Evolutionary conservation across 2,329 filamentous ascomycete species (phyloP), one percentile per base, ranked within the genome.

Genomic region (Cladosporium phlei): DNA sequence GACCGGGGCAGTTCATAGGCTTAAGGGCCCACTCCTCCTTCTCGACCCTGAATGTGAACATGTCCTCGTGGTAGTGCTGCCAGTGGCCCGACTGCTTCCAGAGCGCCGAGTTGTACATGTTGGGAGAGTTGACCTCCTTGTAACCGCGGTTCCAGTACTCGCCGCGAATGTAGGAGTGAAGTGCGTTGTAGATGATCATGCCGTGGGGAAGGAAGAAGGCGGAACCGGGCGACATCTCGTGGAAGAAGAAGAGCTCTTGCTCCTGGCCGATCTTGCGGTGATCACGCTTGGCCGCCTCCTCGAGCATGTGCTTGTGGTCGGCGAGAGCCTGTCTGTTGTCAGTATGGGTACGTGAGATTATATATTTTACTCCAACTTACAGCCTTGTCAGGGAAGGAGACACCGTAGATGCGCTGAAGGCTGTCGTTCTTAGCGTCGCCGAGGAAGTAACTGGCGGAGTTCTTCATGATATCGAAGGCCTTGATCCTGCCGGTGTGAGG

Each of bases 1-100:
- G 91, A 21, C 89, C 89, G 3, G 93, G 93, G 70, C 93, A 98
- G 73, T 97, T 97, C 93, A 97, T 97, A 21, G 91, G 91, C 73
- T 97, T 97, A 42, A 97, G 72, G 12, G 83, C 89, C 74, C 84
- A 89, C 55, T 82, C 76, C 53, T 86, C 85, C 74, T 95, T 95
- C 66, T 96, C 90, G 24, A 85, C 74, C 35, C 81, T 73, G 57
- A 95, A 82, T n/a, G 82, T 83, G 68, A 89, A 89, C 91, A 97
- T 97, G 70, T 96, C 90, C 54, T 97, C 91, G 63, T 89, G 81
- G 74, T 96, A 93, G 64, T 90, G 83, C 50, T 85, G 80, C 90
- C 91, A 96, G 68, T 97, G 93, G 39, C 93, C 93, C 7, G 89
- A 95, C 17, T 82, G 86, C 73, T 95, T 93, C 93, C 93, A 97